Base-by-base conservation (phyloP, 2,329 filamentous ascomycete species). In the Colletotrichum orchidophilum region DNA sequence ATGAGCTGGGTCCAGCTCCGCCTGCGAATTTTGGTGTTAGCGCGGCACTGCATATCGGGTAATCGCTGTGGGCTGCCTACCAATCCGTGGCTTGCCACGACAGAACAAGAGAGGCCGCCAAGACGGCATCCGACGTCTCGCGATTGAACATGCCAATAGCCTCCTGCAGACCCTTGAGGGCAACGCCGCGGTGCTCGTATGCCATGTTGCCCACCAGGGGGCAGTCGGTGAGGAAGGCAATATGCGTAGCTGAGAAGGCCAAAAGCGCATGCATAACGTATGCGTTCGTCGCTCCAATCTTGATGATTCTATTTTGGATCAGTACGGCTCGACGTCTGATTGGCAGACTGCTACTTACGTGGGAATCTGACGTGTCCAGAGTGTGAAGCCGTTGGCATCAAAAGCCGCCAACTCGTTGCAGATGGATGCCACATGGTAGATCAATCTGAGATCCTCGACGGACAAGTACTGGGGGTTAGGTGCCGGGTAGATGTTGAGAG, bases 31-130 rank as follows among this genome's bases (percentile, higher is more conserved):
- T 18, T 7, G 24, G 31, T 69, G 74, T 86, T 77, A 86, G 83
- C 77, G 75, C 49, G 69, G 76, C 73, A 65, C 66, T 70, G 67
- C 66, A 71, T 58, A 55, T 27, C 77, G 77, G 78, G 54, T 75
- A 73, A 75, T 66, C 75, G 76, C 76, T 79, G 75, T 75, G 50
- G 78, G 84, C 80, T 80, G 78, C 92, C 86, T 88, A 97, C 96
- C 95, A 98, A 84, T 98, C 96, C 71, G 92, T 96, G 66, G 94
- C 94, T 84, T 98, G 96, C 95, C 96, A 98, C 46, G 95, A 97
- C 60, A 99, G 88, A 58, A 98, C 89, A 54, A 98, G 90, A 29
- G 96, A 98, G 35, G 95, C 94, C 29, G 95, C 96, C 65, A 99
- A 88, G 73, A 98, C 92, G 53, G 95, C 95, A 82, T 99, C 96